Percentiles rank a stretch among this genome's conserved stretches.
Conservation (phyloP, 345 rosid genomes). For the Salix suchowensis region DNA sequence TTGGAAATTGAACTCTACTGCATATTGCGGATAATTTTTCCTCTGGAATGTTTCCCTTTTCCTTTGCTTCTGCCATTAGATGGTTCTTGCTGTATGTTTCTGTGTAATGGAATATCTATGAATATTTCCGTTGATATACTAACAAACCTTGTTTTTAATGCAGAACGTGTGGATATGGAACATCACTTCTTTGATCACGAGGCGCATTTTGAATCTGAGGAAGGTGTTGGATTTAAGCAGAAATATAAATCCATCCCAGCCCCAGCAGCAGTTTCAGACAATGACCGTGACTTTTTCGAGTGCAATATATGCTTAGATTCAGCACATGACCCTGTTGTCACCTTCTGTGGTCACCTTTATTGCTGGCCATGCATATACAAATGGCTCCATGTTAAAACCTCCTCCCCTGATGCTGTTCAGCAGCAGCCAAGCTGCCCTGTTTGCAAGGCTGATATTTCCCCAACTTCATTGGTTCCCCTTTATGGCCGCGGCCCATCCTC, state of each 20-base stretch:
- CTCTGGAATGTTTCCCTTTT: not conserved
- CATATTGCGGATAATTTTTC: not conserved
- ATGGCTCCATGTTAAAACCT: conserved; percentile 21
- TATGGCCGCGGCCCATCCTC: conserved; percentile 18
- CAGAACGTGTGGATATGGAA: conserved; percentile 38
- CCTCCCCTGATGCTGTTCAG: conserved; percentile 10
- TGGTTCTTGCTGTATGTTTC: not conserved
- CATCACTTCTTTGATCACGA: conserved; percentile 37
- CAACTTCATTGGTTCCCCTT: conserved; percentile 23
- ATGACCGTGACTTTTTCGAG: conserved; percentile 4
- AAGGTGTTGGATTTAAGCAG: conserved; percentile 26
- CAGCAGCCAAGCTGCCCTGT: conserved; percentile 29
- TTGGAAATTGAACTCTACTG: not conserved
- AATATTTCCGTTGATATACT: not conserved
- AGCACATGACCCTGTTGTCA: conserved; percentile 32
- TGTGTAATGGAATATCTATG: not conserved
- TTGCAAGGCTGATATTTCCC: conserved; percentile 24
- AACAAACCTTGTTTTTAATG: not conserved
- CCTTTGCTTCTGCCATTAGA: too few relatives aligned
- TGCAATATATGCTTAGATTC: conserved; percentile 36
- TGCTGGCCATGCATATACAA: conserved; percentile 38
- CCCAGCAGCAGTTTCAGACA: conserved; percentile 14
- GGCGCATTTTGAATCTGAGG: conserved; percentile 28
- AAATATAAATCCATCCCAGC: conserved; percentile 28
- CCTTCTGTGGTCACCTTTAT: conserved; percentile 32